Base-by-base conservation (phyloP, 345 rosid genomes). In the Eucalyptus brandiana region DNA sequence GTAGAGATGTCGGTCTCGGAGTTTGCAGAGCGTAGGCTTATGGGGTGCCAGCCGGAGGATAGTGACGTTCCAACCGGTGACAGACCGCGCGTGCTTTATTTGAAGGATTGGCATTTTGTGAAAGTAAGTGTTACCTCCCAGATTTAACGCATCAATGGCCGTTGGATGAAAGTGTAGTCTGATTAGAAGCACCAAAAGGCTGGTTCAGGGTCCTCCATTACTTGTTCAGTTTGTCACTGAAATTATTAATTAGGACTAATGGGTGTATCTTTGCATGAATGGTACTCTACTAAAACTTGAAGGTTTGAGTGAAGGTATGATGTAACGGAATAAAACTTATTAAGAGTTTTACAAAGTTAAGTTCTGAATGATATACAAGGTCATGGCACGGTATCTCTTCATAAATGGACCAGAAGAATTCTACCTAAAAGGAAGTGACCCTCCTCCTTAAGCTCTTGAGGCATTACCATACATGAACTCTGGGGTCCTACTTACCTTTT, bases 41-140 rank as follows among this genome's bases (percentile, higher is more conserved):
- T 90, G 23, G 58, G 69, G 88, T 87, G 91, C 37, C 56, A 37
- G 47, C 60, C 81, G 88, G 88, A 88, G 13, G 67, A 72, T 48
- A 80, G 50, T 67, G 87, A 86, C 87, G 87, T 69, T 51, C 90
- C 89, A 4, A 65, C 18, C 34, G 32, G 72, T 62, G 90, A 91
- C 89, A 91, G 88, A 85, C 89, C 89, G 42, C 90, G 96, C 6
- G 91, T 93, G 89, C 93, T 96, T 18, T 97, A 97, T 94, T 90
- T 97, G 90, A 97, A 97, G 93, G 99, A 97, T 87, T 97, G 99
- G 98, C 99, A 97, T 93, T 97, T 97, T 91, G 97, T 94, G 12
- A 97, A 97, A 97, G 98, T 96, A 87, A 40, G 48, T 54, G 16
- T 28, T 48, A 42, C 28, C 45, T 30, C 18, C 86, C 47, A 76